Conservation (phyloP, 129 eudicot species). For the Helianthus tuberosus region DNA sequence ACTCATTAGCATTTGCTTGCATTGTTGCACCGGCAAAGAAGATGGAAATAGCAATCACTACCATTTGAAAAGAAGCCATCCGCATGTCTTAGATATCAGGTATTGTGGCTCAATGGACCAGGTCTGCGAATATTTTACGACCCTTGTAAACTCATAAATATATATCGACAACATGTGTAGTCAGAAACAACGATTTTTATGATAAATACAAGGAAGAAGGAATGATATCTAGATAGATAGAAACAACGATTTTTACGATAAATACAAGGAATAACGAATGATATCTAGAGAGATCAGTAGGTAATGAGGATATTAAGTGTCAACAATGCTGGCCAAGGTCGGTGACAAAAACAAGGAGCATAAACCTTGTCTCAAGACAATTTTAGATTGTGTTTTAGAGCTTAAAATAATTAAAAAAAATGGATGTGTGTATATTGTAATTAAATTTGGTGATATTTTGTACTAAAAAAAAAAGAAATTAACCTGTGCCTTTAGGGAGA, state of each 20-base stretch:
- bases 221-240: too few species aligned
- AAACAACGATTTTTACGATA: too few species aligned
- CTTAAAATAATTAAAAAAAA: not conserved
- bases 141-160: not conserved
- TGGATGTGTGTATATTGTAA: not conserved
- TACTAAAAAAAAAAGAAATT: not conserved
- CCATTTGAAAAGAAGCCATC: constrained; percentile 20
- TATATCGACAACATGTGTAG: not conserved
- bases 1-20: constrained; percentile 21
- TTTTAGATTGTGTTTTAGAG: not conserved
- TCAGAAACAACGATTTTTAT: not conserved
- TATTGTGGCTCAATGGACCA: not conserved
- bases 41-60: constrained; percentile 15
- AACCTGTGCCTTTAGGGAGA: not conserved
- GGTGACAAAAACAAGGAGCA: constrained; percentile 23
- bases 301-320: not conserved
- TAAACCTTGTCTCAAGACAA: not conserved
- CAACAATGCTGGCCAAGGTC: constrained; percentile 18
- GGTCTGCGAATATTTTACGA: not conserved
- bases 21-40: constrained; percentile 8
- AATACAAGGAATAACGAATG: not conserved
- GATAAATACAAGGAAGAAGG: constrained; percentile 1
- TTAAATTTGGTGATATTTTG: not conserved
- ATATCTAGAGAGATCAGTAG: not conserved
- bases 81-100: not conserved